Evolutionary conservation across 495 filamentous ascomycete genomes (phyloP).

Genomic region (Staphylotrichum longicolle): DNA sequence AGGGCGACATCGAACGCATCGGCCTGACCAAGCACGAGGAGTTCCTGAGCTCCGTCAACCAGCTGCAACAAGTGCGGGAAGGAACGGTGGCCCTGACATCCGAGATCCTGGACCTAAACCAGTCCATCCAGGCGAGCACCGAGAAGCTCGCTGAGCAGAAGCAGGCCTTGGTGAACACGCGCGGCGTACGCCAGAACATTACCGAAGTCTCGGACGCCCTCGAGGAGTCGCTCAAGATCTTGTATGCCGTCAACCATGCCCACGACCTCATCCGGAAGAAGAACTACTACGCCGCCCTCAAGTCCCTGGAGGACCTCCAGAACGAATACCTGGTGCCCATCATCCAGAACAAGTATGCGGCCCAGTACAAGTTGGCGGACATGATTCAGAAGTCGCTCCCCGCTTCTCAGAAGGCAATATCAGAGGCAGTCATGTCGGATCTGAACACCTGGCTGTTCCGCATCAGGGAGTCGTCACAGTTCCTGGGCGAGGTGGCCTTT

Average conservation of each 20-base stretch:
- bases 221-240: slow-evolving; percentile 84
- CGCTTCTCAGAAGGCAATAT: slow-evolving; percentile 85
- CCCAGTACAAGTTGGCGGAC: slow-evolving; percentile 91
- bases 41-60: slow-evolving; percentile 88
- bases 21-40: slow-evolving; percentile 96
- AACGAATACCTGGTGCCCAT: slow-evolving; percentile 77
- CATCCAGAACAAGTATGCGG: slow-evolving; percentile 71
- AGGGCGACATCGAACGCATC: slow-evolving; percentile 89
- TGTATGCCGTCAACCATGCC: slow-evolving; percentile 90
- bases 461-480: slow-evolving; percentile 92
- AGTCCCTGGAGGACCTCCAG: slow-evolving; percentile 91
- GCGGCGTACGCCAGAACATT: slow-evolving; percentile 91
- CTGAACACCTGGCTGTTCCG: slow-evolving; percentile 97
- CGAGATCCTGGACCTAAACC: slow-evolving; percentile 90
- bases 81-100: slow-evolving; percentile 81
- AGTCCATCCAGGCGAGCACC: slow-evolving; percentile 92
- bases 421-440: slow-evolving; percentile 95
- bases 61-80: slow-evolving; percentile 84
- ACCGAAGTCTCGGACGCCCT: slow-evolving; percentile 88
- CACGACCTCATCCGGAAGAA: slow-evolving; percentile 86
- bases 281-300: slow-evolving; percentile 91
- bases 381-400: slow-evolving; percentile 95
- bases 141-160: slow-evolving; percentile 95
- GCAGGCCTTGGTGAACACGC: slow-evolving; percentile 84
- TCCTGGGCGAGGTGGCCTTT: slow-evolving; percentile 93